phyloP scores from a whole-genome alignment of 768 basidiomycete species.

The Leccinum incarnatum region DNA sequence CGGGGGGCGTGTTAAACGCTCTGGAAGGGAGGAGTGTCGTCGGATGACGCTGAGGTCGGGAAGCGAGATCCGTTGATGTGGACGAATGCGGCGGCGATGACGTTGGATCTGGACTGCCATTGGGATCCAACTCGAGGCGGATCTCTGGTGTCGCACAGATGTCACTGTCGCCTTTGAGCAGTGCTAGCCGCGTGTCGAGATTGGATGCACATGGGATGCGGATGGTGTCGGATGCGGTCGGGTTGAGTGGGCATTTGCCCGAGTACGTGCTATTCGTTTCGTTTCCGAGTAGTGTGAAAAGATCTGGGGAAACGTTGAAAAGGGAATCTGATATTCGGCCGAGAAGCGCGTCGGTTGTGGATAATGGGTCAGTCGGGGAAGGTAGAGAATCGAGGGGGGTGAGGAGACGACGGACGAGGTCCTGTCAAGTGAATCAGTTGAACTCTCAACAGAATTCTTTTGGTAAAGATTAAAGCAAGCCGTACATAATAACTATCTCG shows the following conservation, averaged over 20 bases:
- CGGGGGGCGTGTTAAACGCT: constrained; percentile 41
- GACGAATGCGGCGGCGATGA: constrained; percentile 29
- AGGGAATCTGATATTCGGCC: constrained; percentile 54
- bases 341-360: constrained; percentile 46
- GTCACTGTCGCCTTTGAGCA: constrained; percentile 36
- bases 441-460: neutral
- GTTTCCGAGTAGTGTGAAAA: constrained; percentile 51
- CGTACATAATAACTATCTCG: constrained; percentile 73
- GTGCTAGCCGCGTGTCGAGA: constrained; percentile 52
- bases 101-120: constrained; percentile 1
- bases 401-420: constrained; percentile 64
- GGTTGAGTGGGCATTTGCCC: constrained; percentile 49
- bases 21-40: constrained; percentile 50
- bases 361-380: constrained; percentile 38
- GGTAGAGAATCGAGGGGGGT: constrained; percentile 48
- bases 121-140: constrained; percentile 34
- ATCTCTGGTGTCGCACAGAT: constrained; percentile 37
- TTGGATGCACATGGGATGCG: constrained; percentile 48
- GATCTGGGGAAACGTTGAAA: constrained; percentile 47
- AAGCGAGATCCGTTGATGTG: constrained; percentile 31
- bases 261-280: constrained; percentile 42
- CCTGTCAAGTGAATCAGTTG: constrained; percentile 40
- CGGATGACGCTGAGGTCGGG: constrained; percentile 29
- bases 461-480: constrained; percentile 1
- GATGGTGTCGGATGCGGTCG: constrained; percentile 42